Evolutionary conservation across 1,139 yeast species (phyloP).

Genomic region (Blastobotrys proliferans): DNA sequence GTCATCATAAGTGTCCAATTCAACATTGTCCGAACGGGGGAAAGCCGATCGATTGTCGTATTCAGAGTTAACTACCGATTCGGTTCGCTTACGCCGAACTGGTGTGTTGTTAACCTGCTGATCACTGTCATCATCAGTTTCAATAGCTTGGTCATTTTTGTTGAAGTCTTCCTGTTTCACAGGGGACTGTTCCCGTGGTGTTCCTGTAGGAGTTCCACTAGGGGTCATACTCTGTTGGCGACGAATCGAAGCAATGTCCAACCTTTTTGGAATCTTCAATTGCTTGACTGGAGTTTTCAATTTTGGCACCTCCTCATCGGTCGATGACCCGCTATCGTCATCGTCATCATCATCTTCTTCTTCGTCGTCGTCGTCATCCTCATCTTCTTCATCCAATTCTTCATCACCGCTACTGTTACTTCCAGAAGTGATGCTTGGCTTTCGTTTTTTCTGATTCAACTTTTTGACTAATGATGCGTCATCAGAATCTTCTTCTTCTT

Average conservation of each 20-base stretch:
- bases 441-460: conserved; percentile 10
- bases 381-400: conserved; percentile 4
- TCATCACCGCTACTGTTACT: neutral
- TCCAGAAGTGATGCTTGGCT: no score
- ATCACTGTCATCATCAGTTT: conserved; percentile 7
- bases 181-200: conserved; percentile 9
- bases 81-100: conserved; percentile 4
- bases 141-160: conserved; percentile 7
- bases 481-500: conserved; percentile 16
- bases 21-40: conserved; percentile 14
- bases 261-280: conserved; percentile 24
- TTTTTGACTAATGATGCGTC: no score
- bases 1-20: conserved; percentile 11
- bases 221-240: conserved; percentile 17
- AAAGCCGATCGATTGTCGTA: conserved; percentile 19
- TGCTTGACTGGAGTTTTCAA: conserved; percentile 14
- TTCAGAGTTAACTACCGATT: conserved; percentile 20
- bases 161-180: conserved; percentile 1
- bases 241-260: conserved; percentile 23
- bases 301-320: conserved; percentile 18
- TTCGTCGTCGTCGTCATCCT: conserved; percentile 15
- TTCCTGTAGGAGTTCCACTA: conserved; percentile 11
- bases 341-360: conserved; percentile 14
- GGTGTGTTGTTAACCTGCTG: neutral
- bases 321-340: conserved; percentile 15